Conservation (phyloP, 257 asterid genomes). For the Cordia subcordata region DNA sequence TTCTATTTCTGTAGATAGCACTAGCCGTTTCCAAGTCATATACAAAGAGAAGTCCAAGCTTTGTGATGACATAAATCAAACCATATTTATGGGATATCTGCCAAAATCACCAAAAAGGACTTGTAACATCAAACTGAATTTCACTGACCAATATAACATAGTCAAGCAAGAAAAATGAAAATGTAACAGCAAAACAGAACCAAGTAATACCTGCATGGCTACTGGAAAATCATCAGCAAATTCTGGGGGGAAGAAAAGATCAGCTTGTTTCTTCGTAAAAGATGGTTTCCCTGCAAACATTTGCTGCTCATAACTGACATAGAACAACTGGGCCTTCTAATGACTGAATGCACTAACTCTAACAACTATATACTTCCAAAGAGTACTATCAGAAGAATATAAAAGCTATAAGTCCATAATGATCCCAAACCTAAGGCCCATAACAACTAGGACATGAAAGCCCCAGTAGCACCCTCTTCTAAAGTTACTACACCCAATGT, state of each 20-base stretch:
- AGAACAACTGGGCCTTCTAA: background rate
- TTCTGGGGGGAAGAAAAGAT: slow-evolving; percentile 97
- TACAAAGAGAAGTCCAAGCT: slow-evolving; percentile 98
- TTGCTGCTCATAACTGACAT: slow-evolving; percentile 3
- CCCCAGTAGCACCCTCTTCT: too few species aligned
- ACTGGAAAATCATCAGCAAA: slow-evolving; percentile 97
- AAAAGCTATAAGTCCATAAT: too few species aligned
- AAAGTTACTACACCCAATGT: too few species aligned
- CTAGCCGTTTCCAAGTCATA: slow-evolving; percentile 95
- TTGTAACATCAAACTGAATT: slow-evolving; percentile 14
- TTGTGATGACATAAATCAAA: slow-evolving; percentile 88
- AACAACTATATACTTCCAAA: too few species aligned
- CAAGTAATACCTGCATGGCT: slow-evolving; percentile 84
- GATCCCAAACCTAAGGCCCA: background rate
- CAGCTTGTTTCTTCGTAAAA: slow-evolving; percentile 94
- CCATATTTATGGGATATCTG: slow-evolving; percentile 94
- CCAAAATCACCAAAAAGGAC: slow-evolving; percentile 23
- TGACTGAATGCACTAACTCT: background rate
- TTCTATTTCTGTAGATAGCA: slow-evolving; percentile 95
- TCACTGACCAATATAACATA: background rate
- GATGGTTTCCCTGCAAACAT: slow-evolving; percentile 76
- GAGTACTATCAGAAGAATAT: too few species aligned
- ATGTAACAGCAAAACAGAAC: background rate
- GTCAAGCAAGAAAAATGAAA: background rate
- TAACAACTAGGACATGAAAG: background rate